Evolutionary conservation across 2,329 filamentous ascomycete species (phyloP), one percentile per base, ranked within the genome.

Genomic region (Trichoderma aggressivum): DNA sequence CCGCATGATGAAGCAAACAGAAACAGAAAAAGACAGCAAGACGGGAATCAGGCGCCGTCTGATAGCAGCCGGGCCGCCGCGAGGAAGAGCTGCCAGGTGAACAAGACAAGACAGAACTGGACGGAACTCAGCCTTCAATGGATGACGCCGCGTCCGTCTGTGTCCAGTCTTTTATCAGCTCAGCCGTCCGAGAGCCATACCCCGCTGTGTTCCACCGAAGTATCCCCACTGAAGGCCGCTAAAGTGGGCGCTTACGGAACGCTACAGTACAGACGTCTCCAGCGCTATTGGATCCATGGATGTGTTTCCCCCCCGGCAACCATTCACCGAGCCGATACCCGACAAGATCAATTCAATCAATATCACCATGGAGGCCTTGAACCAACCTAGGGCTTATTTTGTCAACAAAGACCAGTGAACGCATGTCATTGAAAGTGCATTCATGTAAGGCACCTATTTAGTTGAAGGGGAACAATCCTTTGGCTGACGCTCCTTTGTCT

Each of bases 31-130:
- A 6, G 10, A 43, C 28, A 39, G 36, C 30, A 43, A 32, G 16
- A 34, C 32, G 24, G 7, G 47, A 32, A 53, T 34, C 2, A 10
- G 24, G 66, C 56, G 39, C 66, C 39, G 66, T 61, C 56, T 43
- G 67, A 63, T 47, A 58, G 50, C 67, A 70, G 67, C 67, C 28
- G 58, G 58, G 43, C 59, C 67, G 43, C 50, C 34, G 12, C 59
- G 58, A 58, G 12, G 47, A 70, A 70, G 59, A 56, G 26, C 59
- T 70, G 67, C 59, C 67, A 63, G 58, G 32, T 62, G 34, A 21
- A 53, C n/a, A 53, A 34, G 18, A 11, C 56, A 53, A 59, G 18
- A 11, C 56, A 21, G 18, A 28, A 32, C 39, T 43, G 55, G 26
- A 58, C 47, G 32, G 58, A 63, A 43, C 58, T 62, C 39, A 8